Conservation (phyloP, 306 rosid species). For the Rubus parviflorus region DNA sequence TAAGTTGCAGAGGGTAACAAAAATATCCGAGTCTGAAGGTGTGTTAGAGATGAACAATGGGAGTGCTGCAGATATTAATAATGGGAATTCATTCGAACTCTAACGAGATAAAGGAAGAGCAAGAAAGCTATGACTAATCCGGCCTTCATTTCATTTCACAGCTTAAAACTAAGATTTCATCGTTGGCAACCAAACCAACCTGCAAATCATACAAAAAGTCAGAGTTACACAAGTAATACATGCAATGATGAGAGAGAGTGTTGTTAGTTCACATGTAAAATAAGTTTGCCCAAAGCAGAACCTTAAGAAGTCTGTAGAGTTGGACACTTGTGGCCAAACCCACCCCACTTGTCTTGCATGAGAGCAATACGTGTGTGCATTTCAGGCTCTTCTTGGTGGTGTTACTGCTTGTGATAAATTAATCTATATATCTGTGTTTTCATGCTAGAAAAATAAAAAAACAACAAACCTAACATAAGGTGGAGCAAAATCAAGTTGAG, state of each 20-base stretch:
- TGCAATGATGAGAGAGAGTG: not conserved
- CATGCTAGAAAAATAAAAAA: not conserved
- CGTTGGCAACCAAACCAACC: not conserved
- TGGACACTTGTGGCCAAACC: not conserved
- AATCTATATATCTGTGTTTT: not conserved
- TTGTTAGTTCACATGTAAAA: not conserved
- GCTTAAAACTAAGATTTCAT: not conserved
- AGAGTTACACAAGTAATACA: not conserved
- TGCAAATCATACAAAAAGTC: not conserved
- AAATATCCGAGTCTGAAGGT: slow-evolving; percentile 57
- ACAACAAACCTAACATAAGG: no score
- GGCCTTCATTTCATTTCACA: slow-evolving; percentile 1
- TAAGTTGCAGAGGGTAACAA: slow-evolving; percentile 46
- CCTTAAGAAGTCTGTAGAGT: slow-evolving; percentile 2
- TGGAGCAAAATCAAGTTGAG: no score
- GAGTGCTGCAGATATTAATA: slow-evolving; percentile 37
- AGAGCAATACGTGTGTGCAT: not conserved
- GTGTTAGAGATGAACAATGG: slow-evolving; percentile 39
- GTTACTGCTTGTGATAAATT: not conserved
- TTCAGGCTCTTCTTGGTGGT: not conserved
- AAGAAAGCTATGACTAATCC: not conserved
- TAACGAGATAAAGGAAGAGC: slow-evolving; percentile 59
- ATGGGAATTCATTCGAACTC: slow-evolving; percentile 34
- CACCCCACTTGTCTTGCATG: not conserved
- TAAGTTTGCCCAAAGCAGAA: not conserved